Evolutionary conservation across 2,329 filamentous ascomycete species (phyloP), one percentile per base, ranked within the genome.

Genomic region (Meredithiella fracta): DNA sequence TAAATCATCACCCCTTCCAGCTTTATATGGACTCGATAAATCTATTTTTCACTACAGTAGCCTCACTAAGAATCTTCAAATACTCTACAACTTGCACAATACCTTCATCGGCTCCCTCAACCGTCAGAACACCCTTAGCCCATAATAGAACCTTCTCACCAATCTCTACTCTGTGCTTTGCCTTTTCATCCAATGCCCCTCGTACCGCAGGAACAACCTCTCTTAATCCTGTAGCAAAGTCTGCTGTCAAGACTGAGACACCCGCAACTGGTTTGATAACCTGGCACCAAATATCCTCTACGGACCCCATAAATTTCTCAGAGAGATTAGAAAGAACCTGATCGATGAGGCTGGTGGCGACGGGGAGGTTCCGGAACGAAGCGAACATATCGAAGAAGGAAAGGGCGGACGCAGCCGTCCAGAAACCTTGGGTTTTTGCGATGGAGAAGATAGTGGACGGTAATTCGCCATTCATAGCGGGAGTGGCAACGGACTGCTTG

Each of bases 401-500:
- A 63, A 84, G 81, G 2, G 81, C 87, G 5, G 88, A 74, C 1
- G 73, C 70, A 1, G 80, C 69, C 59, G 77, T 78, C 65, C 83
- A 80, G 61, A 85, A 81, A 54, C 85, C 78, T 63, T 95, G 83
- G 66, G 85, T 87, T 70, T 82, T 81, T 4, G 89, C 83, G 22
- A 87, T 80, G 64, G 95, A 88, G 64, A 95, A 96, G 51, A 98
- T 86, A 40, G 91, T 89, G 56, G 89, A 78, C 1, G 92, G 90
- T 62, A 98, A 95, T 15, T 88, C 92, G n/a, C 92, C 92, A 59
- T 85, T 86, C 60, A 96, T 75, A 8, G 88, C 88, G 3, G 91
- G 89, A 51, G 89, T 91, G 57, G 79, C 80, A 60, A 94, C 71
- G 55, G 73, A 72, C 61, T 69, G 64, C 3, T 69, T 67, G 0